phyloP scores from a whole-genome alignment of 192 early-diverging fungal genomes.

The Coemansia sp. region DNA sequence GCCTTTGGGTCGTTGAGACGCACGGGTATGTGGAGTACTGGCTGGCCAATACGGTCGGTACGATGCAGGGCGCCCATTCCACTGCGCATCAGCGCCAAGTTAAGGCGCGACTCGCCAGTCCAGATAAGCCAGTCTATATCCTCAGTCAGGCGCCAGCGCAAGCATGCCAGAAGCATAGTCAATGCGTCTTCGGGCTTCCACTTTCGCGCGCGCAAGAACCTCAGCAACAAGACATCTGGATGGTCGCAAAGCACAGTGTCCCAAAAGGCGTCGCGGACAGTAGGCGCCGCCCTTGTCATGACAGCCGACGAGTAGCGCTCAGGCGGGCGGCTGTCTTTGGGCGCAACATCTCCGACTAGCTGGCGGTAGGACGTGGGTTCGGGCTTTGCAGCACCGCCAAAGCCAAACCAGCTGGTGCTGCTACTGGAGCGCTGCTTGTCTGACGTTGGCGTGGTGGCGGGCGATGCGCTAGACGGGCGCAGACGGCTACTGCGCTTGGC shows the following conservation, averaged over 20 bases:
- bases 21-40: conserved; percentile 61
- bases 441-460: conserved; percentile 13
- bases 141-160: conserved; percentile 75
- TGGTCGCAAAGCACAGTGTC: conserved; percentile 63
- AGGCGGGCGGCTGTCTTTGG: conserved; percentile 29
- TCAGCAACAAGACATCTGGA: conserved; percentile 73
- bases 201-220: conserved; percentile 87
- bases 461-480: conserved; percentile 3
- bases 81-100: conserved; percentile 50
- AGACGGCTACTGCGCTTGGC: conserved; percentile 27
- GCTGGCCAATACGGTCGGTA: conserved; percentile 60
- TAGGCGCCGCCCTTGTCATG: conserved; percentile 9
- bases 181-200: conserved; percentile 81
- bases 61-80: conserved; percentile 62
- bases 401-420: conserved; percentile 36
- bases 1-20: conserved; percentile 59
- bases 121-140: conserved; percentile 60
- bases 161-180: conserved; percentile 67
- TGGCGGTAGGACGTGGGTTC: conserved; percentile 27
- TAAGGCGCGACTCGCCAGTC: conserved; percentile 62
- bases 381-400: conserved; percentile 26
- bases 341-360: conserved; percentile 33
- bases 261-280: conserved; percentile 67
- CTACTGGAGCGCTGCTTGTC: conserved; percentile 7
- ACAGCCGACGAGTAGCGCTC: background rate